A percentile compares a stretch with the other conserved stretches of the same genome.
These are phyloP conservation scores for Podosphaera aphanis DNA, from an alignment of 2,329 filamentous ascomycete genomes.

Conservation along the genomic window DNA sequence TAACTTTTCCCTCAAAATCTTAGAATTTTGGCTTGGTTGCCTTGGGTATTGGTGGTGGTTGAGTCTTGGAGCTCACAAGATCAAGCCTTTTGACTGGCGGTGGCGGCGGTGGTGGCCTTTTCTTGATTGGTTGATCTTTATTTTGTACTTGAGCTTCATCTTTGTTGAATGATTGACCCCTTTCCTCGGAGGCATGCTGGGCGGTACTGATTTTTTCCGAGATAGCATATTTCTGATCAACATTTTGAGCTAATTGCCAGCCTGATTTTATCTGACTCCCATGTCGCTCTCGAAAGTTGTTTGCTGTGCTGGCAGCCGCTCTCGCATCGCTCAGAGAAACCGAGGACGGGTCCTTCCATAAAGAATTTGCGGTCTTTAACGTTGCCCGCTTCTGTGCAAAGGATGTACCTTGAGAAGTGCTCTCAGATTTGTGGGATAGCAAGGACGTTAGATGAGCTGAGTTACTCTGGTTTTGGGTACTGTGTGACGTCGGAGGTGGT, in stretches of 20 bases:
- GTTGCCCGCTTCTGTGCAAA: slow-evolving; percentile 32
- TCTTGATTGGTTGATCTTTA: slow-evolving; percentile 9
- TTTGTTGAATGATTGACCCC: slow-evolving; percentile 3
- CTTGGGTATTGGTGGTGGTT: slow-evolving; percentile 12
- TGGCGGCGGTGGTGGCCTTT: slow-evolving; percentile 17
- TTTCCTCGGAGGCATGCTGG: slow-evolving; percentile 3
- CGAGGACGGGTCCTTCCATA: slow-evolving; percentile 27
- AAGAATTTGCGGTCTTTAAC: slow-evolving; percentile 24
- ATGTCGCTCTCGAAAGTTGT: slow-evolving; percentile 34
- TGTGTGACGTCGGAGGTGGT: slow-evolving; percentile 2
- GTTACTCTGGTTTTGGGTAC: slow-evolving; percentile 17
- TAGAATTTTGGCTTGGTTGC: slow-evolving; percentile 15
- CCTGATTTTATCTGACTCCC: slow-evolving; percentile 32
- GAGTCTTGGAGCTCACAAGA: slow-evolving; percentile 3
- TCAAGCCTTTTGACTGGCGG: slow-evolving; percentile 12
- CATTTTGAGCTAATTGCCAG: slow-evolving; percentile 19
- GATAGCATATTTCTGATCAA: slow-evolving; percentile 16
- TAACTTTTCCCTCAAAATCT: too few species aligned
- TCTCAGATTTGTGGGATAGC: slow-evolving; percentile 13
- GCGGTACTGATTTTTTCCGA: slow-evolving; percentile 12
- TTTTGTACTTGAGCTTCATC: slow-evolving; percentile 4
- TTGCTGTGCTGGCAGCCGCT: slow-evolving; percentile 27
- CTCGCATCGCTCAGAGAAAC: slow-evolving; percentile 27
- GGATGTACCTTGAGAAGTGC: slow-evolving; percentile 22
- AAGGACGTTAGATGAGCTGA: slow-evolving; percentile 14